Percentiles rank a stretch among this genome's conserved stretches.
phyloP scores from a whole-genome alignment of 345 rosid species.

The Noccaea caerulescens region DNA sequence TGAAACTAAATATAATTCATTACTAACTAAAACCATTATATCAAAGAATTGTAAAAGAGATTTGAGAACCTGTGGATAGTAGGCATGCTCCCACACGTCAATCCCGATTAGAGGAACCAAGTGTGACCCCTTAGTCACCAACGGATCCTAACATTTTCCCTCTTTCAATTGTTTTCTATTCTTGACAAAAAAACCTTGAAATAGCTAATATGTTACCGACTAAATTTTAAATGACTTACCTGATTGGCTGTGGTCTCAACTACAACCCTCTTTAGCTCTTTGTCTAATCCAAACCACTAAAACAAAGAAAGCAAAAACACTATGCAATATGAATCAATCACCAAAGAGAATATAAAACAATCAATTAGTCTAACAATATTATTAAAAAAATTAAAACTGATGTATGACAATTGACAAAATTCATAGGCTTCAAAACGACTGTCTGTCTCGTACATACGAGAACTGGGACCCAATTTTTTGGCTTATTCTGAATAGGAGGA shows the following conservation, averaged over 20 bases:
- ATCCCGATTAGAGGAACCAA: slow-evolving; percentile 85
- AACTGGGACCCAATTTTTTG: too few species aligned
- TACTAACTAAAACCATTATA: not conserved
- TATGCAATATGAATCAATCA: not conserved
- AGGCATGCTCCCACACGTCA: slow-evolving; percentile 99
- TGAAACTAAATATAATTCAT: not conserved
- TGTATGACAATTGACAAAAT: not conserved
- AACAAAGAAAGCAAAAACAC: slow-evolving; percentile 3
- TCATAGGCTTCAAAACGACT: too few species aligned
- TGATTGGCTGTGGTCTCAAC: slow-evolving; percentile 91
- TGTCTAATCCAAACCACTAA: slow-evolving; percentile 92
- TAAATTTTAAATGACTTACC: slow-evolving; percentile 45
- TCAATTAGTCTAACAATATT: too few species aligned
- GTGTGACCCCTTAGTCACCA: slow-evolving; percentile 71
- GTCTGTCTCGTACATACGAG: too few species aligned
- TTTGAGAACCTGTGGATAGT: slow-evolving; percentile 76
- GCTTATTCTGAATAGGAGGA: too few species aligned
- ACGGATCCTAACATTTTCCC: slow-evolving; percentile 65
- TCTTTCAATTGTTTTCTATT: not conserved
- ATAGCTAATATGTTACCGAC: not conserved
- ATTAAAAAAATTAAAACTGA: not conserved
- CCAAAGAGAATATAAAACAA: not conserved
- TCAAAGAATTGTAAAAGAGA: not conserved
- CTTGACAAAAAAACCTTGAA: not conserved
- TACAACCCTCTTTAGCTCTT: slow-evolving; percentile 78